A percentile compares a stretch with the other conserved stretches of the same genome.
phyloP scores from a whole-genome alignment of 257 asterid genomes.

The Solanum pimpinellifolium region DNA sequence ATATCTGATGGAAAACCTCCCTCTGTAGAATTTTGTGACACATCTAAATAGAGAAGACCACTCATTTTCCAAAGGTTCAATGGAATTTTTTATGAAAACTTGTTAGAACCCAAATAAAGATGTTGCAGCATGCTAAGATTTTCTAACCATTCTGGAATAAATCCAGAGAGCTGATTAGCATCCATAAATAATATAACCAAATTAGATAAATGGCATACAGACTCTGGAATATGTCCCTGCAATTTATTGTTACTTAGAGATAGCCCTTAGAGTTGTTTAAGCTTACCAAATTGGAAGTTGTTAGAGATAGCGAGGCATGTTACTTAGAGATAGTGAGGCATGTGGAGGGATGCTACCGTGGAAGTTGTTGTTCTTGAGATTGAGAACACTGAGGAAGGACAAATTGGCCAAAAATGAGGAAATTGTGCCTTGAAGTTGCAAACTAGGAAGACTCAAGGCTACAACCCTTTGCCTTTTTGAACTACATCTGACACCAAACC shows the following conservation, averaged over 20 bases:
- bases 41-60: conserved; percentile 4
- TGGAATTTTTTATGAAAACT: conserved; percentile 16
- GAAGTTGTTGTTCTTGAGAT: not conserved
- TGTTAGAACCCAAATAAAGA: conserved; percentile 12
- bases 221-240: conserved; percentile 5
- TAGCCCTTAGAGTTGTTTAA: conserved; percentile 8
- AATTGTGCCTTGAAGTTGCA: not conserved
- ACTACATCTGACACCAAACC: too few relatives aligned
- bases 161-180: conserved; percentile 9
- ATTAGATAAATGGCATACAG: conserved; percentile 8
- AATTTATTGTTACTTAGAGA: conserved; percentile 4
- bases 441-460: too few relatives aligned
- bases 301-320: too few relatives aligned
- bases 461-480: too few relatives aligned
- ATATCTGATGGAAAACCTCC: not conserved
- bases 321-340: not conserved
- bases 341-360: not conserved
- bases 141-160: conserved; percentile 18
- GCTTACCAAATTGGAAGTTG: too few relatives aligned
- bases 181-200: conserved; percentile 5
- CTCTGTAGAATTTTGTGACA: conserved; percentile 1
- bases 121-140: conserved; percentile 9
- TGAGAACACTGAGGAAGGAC: not conserved
- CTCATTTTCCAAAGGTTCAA: conserved; percentile 12
- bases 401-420: not conserved